These are phyloP conservation scores for Clonostachys solani DNA, from an alignment of 2,329 filamentous ascomycete genomes.

Conservation along the genomic window DNA sequence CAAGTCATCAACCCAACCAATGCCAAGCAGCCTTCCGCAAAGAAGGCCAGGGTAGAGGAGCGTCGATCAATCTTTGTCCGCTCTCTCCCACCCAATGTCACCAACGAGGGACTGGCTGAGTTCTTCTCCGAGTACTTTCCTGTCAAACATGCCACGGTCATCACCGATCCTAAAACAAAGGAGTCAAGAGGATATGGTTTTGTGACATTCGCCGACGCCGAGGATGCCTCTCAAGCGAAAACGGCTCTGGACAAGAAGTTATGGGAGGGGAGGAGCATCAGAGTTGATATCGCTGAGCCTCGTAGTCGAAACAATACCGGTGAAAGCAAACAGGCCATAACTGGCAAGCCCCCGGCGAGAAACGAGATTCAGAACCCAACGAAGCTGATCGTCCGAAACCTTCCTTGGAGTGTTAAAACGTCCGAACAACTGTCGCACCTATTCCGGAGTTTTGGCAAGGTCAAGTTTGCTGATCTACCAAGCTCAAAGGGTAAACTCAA, in stretches of 20 bases:
- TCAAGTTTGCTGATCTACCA: slow-evolving; percentile 83
- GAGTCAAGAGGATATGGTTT: slow-evolving; percentile 91
- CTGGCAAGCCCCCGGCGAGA: slow-evolving; percentile 50
- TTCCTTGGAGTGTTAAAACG: slow-evolving; percentile 93
- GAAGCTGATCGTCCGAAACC: slow-evolving; percentile 84
- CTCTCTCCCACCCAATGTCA: slow-evolving; percentile 73
- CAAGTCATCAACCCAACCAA: slow-evolving; percentile 23
- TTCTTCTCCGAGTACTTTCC: slow-evolving; percentile 94
- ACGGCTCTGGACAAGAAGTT: slow-evolving; percentile 75
- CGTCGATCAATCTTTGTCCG: slow-evolving; percentile 84
- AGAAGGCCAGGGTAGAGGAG: slow-evolving; percentile 56
- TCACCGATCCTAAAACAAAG: slow-evolving; percentile 81
- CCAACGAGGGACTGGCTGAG: slow-evolving; percentile 76
- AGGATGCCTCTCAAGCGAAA: slow-evolving; percentile 80
- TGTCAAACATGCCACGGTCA: slow-evolving; percentile 92
- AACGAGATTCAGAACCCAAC: slow-evolving; percentile 58
- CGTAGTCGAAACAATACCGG: slow-evolving; percentile 58
- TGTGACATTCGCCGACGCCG: slow-evolving; percentile 90
- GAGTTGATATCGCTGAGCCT: slow-evolving; percentile 82
- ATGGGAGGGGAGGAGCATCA: slow-evolving; percentile 77
- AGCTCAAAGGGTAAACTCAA: slow-evolving; percentile 71
- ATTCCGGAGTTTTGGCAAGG: slow-evolving; percentile 86
- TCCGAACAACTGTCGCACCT: slow-evolving; percentile 73
- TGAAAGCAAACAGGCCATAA: slow-evolving; percentile 21
- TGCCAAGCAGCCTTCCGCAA: slow-evolving; percentile 27